Evolutionary conservation across 306 rosid genomes (phyloP), one percentile per base, ranked within the genome.

Genomic region (Dalbergia cultrata): DNA sequence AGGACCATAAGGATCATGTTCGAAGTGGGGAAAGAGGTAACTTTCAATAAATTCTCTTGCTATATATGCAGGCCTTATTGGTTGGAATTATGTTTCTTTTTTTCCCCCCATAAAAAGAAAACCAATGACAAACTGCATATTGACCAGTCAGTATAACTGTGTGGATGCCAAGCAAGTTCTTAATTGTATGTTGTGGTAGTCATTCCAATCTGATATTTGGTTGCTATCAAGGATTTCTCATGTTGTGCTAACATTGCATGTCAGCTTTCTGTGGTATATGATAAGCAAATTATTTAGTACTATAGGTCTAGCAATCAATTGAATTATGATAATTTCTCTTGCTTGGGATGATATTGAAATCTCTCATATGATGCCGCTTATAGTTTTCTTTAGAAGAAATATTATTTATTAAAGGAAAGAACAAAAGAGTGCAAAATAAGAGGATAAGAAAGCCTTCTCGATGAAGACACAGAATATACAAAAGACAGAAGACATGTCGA

Each of bases 11-110:
- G 62, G 75, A 84, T 75, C 77, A 75, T 81, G 67, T 71, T 45
- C 68, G 21, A 74, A 74, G 41, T 41, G 76, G 13, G 45, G 87
- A 73, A 64, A 82, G 72, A 85, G 91, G 93, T 89, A 85, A 70
- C 64, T 22, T 67, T 84, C 41, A 64, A 77, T 69, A 56, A 63
- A 62, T 78, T 50, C 65, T 57, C 13, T 75, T 41, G 18, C 21
- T 67, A 65, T 70, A 12, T 14, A 6, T 21, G 75, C 12, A 53
- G 49, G 69, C 69, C 58, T 45, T 13, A 4, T 62, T 22, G 13
- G 72, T 61, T 47, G 33, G 64, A 79, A 53, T 70, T 10, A 19
- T 7, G 31, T 43, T 43, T 43, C 49, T 43, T 43, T 43, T 43
- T 43, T 43, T 43, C 49, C 9, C 49, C 9, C 49, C 49, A 1